These are phyloP conservation scores for Lachnellula arida DNA, from an alignment of 2,329 filamentous ascomycete species.

Conservation along the genomic window DNA sequence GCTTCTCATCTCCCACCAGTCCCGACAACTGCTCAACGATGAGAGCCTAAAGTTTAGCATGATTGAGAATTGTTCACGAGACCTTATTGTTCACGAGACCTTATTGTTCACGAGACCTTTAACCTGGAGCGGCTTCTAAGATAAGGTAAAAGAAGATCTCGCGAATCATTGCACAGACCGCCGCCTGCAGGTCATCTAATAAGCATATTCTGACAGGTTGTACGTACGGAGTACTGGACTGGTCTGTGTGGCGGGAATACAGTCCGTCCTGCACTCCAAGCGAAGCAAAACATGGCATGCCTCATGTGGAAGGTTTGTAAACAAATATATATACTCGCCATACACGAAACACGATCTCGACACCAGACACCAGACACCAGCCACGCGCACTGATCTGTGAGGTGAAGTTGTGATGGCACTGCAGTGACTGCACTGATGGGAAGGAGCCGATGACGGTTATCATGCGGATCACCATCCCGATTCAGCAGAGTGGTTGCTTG, in stretches of 20 bases:
- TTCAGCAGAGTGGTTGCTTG: neutral
- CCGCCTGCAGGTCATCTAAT: slow-evolving; percentile 1
- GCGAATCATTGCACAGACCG: neutral
- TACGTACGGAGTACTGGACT: neutral
- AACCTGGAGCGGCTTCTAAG: neutral
- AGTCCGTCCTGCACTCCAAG: no score
- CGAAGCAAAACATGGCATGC: slow-evolving; percentile 2
- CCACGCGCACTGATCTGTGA: neutral
- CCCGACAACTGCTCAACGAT: neutral
- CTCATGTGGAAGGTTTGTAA: neutral
- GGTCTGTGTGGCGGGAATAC: no score
- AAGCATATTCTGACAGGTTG: neutral
- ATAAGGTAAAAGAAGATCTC: neutral
- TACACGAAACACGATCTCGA: neutral
- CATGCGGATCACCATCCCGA: neutral
- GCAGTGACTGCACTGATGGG: neutral
- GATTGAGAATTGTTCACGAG: neutral
- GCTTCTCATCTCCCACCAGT: neutral
- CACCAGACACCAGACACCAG: neutral
- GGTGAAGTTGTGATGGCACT: neutral
- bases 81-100: neutral
- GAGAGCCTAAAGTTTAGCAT: neutral
- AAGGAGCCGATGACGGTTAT: neutral
- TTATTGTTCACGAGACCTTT: neutral
- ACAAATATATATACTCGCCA: neutral